phyloP scores from a whole-genome alignment of 441 rosid genomes.

The Adansonia madagascariensis region DNA sequence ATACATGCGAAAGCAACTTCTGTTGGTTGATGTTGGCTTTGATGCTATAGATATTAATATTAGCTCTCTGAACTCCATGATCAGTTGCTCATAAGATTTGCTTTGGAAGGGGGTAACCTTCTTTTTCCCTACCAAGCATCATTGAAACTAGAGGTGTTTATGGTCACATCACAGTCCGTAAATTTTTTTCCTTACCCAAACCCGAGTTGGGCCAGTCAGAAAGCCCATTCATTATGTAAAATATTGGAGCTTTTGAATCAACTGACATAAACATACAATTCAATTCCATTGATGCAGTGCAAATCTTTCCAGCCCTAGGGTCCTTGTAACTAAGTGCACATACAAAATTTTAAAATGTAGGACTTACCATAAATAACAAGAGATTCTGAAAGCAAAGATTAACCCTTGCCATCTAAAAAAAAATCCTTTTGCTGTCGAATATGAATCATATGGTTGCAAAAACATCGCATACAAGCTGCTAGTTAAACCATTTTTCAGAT shows the following conservation, averaged over 20 bases:
- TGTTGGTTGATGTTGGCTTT: neutral
- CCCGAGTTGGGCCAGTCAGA: no score
- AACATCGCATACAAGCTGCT: neutral
- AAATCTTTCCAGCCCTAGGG: neutral
- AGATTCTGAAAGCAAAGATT: neutral
- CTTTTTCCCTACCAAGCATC: neutral
- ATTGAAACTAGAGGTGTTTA: neutral
- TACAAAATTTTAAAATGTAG: neutral
- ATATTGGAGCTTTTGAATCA: neutral
- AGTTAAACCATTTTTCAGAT: neutral
- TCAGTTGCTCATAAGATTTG: neutral
- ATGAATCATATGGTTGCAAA: neutral
- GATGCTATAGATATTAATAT: neutral
- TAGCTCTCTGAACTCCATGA: neutral
- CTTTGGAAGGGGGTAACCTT: neutral
- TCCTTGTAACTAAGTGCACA: neutral
- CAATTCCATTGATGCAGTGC: constrained; percentile 8
- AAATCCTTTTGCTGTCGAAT: neutral
- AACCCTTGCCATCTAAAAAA: neutral
- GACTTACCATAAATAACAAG: neutral
- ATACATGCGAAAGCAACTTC: neutral
- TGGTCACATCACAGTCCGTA: no score
- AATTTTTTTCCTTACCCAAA: no score
- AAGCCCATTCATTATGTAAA: neutral
- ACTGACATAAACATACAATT: constrained; percentile 10